Conservation (phyloP, 495 filamentous ascomycete genomes). For the Aspergillus steynii region DNA sequence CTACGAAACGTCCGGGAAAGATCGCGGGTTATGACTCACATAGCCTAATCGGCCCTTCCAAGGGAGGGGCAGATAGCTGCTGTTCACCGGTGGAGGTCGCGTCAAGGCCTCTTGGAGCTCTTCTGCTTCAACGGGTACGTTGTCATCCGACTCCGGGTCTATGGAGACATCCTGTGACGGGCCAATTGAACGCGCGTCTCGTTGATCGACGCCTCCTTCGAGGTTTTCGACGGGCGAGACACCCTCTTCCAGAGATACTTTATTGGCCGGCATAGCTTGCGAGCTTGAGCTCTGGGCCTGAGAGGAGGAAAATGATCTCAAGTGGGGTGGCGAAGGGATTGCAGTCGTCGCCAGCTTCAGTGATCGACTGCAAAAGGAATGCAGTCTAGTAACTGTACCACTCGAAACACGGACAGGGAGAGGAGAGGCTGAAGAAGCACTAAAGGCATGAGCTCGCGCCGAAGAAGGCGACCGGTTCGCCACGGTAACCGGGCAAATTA, state of each 20-base stretch:
- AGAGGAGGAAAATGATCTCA: constrained; percentile 2
- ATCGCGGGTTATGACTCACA: constrained; percentile 51
- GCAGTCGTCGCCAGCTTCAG: constrained; percentile 14
- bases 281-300: neutral
- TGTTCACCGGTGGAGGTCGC: constrained; percentile 80
- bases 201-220: neutral
- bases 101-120: constrained; percentile 52
- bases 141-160: constrained; percentile 52
- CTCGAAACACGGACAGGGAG: neutral
- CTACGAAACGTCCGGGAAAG: constrained; percentile 8
- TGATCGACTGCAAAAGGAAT: constrained; percentile 14
- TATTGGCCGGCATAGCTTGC: constrained; percentile 1
- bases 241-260: neutral
- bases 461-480: constrained; percentile 15
- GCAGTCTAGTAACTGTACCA: neutral
- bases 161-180: constrained; percentile 16
- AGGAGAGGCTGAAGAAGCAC: neutral
- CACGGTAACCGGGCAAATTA: constrained; percentile 20
- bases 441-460: constrained; percentile 13
- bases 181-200: constrained; percentile 8
- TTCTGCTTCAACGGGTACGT: constrained; percentile 39
- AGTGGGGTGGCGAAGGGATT: constrained; percentile 2
- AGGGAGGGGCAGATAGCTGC: constrained; percentile 80
- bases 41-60: constrained; percentile 94
- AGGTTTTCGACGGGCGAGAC: neutral